Conservation (phyloP, 2,329 filamentous ascomycete genomes). For the Aplosporella prunicola region DNA sequence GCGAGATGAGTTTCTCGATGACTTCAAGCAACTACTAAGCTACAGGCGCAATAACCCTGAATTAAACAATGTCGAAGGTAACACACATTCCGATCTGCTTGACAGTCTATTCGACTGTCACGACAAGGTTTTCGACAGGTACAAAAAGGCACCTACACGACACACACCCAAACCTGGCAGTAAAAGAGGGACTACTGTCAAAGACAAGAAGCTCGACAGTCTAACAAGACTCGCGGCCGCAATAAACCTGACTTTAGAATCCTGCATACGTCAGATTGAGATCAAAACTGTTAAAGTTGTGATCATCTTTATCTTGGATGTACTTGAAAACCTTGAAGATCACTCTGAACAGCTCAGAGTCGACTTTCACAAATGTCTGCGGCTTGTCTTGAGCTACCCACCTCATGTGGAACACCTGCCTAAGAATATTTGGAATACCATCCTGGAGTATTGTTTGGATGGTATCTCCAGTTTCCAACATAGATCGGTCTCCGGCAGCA, state of each 20-base stretch:
- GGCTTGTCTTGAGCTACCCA: slow-evolving; percentile 58
- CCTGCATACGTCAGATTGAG: slow-evolving; percentile 58
- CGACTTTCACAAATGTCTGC: slow-evolving; percentile 71
- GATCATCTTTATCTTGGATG: slow-evolving; percentile 72
- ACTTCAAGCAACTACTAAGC: slow-evolving; percentile 47
- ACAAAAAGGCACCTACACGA: no score
- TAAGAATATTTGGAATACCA: slow-evolving; percentile 55
- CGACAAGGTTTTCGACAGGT: no score
- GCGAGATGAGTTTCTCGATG: no score
- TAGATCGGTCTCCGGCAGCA: slow-evolving; percentile 18
- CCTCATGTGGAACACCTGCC: slow-evolving; percentile 74
- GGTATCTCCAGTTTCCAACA: no score
- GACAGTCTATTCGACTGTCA: no score
- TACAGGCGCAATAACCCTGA: slow-evolving; percentile 39
- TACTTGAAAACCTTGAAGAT: slow-evolving; percentile 55
- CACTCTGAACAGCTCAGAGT: slow-evolving; percentile 61
- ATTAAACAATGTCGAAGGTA: slow-evolving; percentile 43
- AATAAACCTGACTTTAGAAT: slow-evolving; percentile 61
- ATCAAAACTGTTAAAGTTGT: slow-evolving; percentile 70
- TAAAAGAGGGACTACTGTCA: slow-evolving; percentile 24
- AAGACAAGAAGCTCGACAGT: slow-evolving; percentile 32
- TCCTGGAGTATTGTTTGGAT: slow-evolving; percentile 61
- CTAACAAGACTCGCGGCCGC: slow-evolving; percentile 62
- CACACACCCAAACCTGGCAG: slow-evolving; percentile 43
- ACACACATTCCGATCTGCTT: no score